Evolutionary conservation across 306 rosid species (phyloP).

Genomic region (Alnus rubra): DNA sequence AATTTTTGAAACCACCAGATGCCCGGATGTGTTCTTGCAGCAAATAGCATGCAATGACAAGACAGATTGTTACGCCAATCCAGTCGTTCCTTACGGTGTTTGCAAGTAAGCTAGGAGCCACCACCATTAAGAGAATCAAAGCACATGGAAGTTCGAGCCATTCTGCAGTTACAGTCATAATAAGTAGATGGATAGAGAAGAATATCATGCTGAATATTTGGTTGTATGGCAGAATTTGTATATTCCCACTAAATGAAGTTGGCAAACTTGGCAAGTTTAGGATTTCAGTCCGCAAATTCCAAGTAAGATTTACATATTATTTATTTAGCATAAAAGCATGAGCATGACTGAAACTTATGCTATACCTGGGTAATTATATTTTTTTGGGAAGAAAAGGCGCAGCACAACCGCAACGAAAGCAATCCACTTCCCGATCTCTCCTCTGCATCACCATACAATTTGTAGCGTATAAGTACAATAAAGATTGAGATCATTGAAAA

Average conservation of each 20-base stretch:
- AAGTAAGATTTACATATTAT: neutral
- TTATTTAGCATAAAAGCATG: neutral
- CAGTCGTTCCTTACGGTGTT: constrained; percentile 43
- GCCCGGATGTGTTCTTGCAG: constrained; percentile 95
- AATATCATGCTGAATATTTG: neutral
- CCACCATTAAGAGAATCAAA: constrained; percentile 68
- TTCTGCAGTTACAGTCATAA: constrained; percentile 46
- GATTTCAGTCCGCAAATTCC: neutral
- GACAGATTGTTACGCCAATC: constrained; percentile 65
- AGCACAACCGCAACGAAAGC: constrained; percentile 73
- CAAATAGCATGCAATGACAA: constrained; percentile 75
- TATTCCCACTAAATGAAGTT: neutral
- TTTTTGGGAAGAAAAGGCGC: constrained; percentile 73
- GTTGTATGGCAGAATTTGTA: neutral
- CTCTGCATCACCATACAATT: constrained; percentile 51
- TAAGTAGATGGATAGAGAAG: neutral
- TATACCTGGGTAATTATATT: constrained; percentile 60
- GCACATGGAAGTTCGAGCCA: constrained; percentile 89
- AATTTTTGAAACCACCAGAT: constrained; percentile 85
- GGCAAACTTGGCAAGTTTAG: neutral
- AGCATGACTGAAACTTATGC: neutral
- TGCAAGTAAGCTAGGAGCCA: constrained; percentile 67
- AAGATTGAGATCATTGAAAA: neutral
- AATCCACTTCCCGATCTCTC: constrained; percentile 84
- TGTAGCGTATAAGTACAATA: constrained; percentile 1